Base-by-base conservation (phyloP, 768 basidiomycete genomes). In the Leccinum uliginosum region DNA sequence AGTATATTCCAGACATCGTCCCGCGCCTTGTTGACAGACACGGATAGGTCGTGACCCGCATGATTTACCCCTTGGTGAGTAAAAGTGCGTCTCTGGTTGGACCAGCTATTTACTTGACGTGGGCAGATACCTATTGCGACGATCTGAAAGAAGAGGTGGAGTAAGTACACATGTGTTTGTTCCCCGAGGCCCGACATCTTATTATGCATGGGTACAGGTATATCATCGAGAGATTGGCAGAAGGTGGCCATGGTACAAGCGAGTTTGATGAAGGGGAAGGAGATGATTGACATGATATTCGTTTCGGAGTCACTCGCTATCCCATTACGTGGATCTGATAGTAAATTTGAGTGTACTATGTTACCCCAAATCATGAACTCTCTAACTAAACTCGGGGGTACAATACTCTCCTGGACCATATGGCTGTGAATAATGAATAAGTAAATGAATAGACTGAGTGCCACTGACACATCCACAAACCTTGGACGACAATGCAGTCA, bases 381-480 rank as follows among this genome's bases (percentile, higher is more conserved):
- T 78, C 76, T 86, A 91, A 63, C 81, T 78, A 72, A 97, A 97
- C 68, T 97, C 94, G 27, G 88, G 85, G 62, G 73, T 75, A 73
- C 94, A 97, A 68, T 85, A 85, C 70, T 94, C 90, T 65, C 94
- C 94, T 35, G 94, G 95, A 56, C 95, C 94, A 64, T 93, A 94
- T 30, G 94, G 95, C 91, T 97, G 48, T 19, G 11, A 64, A 58
- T 53, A 53, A 58, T 50, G 49, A 59, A 50, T 65, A 52, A 56
- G 57, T 29, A 29, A 26, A 60, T 45, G 29, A 19, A n/a, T n/a
- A 19, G 29, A 35, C 12, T 43, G 12, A 32, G 12, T 32, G 12
- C 10, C 47, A n/a, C 29, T 19, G 35, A 23, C 35, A 54, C 6
- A 12, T 27, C 15, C 30, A 62, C 76, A 44, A 58, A 89, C 92